These are phyloP conservation scores for Colletotrichum higginsianum DNA, from an alignment of 2,329 filamentous ascomycete species.

Conservation along the genomic window DNA sequence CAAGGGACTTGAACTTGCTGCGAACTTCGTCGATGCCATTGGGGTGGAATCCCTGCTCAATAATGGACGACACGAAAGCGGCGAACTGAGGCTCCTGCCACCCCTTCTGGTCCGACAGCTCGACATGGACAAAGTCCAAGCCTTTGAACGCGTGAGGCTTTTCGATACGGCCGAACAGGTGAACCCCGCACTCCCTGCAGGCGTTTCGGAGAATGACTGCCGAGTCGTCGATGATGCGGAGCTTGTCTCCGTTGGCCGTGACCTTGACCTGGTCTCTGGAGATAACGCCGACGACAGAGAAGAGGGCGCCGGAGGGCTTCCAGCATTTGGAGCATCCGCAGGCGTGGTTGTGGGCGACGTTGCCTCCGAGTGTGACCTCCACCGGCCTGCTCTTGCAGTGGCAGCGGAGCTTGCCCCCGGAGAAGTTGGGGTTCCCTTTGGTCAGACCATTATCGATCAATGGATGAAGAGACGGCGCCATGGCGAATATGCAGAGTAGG, in stretches of 20 bases:
- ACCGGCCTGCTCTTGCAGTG: conserved; percentile 70
- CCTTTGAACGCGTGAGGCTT: conserved; percentile 77
- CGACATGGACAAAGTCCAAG: conserved; percentile 78
- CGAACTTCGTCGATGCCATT: conserved; percentile 69
- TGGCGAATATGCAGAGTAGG: conserved; percentile 38
- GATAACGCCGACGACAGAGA: conserved; percentile 75
- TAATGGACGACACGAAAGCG: conserved; percentile 77
- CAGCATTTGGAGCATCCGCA: conserved; percentile 82
- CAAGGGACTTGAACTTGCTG: conserved; percentile 64
- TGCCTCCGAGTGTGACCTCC: conserved; percentile 69
- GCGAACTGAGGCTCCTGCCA: conserved; percentile 82
- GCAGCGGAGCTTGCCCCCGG: conserved; percentile 74
- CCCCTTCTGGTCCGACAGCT: conserved; percentile 72
- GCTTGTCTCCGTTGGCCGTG: conserved; percentile 71
- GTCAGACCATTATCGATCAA: conserved; percentile 73
- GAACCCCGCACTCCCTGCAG: conserved; percentile 73
- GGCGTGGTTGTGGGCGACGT: conserved; percentile 78
- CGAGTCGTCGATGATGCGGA: conserved; percentile 67
- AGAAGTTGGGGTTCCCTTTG: conserved; percentile 67
- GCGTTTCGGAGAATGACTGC: conserved; percentile 74
- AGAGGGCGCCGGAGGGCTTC: conserved; percentile 76
- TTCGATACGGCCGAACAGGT: conserved; percentile 76
- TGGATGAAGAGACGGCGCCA: conserved; percentile 70
- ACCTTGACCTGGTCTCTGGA: conserved; percentile 69
- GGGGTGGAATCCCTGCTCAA: conserved; percentile 76